phyloP scores from a whole-genome alignment of 2,329 filamentous ascomycete species.

The Calonectria leucothoes region DNA sequence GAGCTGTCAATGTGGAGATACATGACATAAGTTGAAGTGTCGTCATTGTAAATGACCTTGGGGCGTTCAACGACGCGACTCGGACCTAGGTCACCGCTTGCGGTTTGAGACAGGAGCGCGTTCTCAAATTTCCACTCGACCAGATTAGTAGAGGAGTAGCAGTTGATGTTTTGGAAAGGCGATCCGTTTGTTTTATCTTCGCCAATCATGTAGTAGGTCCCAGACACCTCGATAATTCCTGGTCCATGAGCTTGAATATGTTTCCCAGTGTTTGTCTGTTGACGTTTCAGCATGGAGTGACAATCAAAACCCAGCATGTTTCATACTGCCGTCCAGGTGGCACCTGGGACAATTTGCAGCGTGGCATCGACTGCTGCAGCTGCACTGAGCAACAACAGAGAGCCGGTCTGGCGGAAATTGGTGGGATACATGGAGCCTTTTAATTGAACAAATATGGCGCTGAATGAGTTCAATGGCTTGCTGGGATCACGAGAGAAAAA shows the following conservation, averaged over 20 bases:
- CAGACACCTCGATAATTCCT: constrained; percentile 66
- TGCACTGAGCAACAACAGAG: background rate
- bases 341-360: constrained; percentile 52
- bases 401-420: background rate
- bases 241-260: constrained; percentile 76
- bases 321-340: constrained; percentile 58
- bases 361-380: background rate
- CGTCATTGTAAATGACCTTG: constrained; percentile 75
- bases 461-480: background rate
- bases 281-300: background rate
- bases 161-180: constrained; percentile 73
- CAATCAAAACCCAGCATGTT: rapidly evolving
- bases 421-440: background rate
- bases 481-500: background rate
- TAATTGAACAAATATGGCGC: background rate
- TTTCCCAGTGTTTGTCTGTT: constrained; percentile 56
- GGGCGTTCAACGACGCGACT: constrained; percentile 74
- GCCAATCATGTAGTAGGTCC: constrained; percentile 75
- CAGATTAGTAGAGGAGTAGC: constrained; percentile 72
- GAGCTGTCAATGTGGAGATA: constrained; percentile 75
- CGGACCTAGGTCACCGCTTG: constrained; percentile 67
- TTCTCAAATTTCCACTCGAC: constrained; percentile 73
- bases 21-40: constrained; percentile 74
- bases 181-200: constrained; percentile 76
- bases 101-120: constrained; percentile 65